Conservation (phyloP, 352 stramenopile genomes). For the Pythium aphanidermatum region DNA sequence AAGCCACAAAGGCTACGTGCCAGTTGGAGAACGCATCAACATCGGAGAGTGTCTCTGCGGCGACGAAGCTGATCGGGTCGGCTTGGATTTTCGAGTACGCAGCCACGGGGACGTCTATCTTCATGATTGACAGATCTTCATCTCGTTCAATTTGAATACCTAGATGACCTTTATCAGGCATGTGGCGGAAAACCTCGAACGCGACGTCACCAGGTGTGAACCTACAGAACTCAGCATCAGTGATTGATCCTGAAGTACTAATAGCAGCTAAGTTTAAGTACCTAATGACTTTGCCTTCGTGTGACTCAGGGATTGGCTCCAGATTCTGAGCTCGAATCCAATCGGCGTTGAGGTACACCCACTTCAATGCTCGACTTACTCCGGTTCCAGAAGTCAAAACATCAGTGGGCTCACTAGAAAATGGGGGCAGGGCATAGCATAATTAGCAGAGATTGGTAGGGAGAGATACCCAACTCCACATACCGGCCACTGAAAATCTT, state of each 20-base stretch:
- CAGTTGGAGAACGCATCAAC: conserved; percentile 80
- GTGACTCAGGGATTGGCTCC: conserved; percentile 28
- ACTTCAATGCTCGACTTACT: conserved; percentile 77
- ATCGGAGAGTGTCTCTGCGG: conserved; percentile 75
- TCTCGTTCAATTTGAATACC: conserved; percentile 53
- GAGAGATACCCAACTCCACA: neutral
- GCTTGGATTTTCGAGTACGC: conserved; percentile 79
- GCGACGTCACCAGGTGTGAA: conserved; percentile 49
- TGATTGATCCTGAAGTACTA: too few species aligned
- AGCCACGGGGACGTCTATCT: conserved; percentile 51
- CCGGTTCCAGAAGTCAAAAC: conserved; percentile 60
- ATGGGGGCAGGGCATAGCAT: neutral
- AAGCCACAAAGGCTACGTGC: conserved; percentile 66
- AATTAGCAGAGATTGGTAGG: neutral
- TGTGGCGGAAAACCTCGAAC: conserved; percentile 83
- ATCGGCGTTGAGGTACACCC: conserved; percentile 81
- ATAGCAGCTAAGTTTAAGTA: too few species aligned
- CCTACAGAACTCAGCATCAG: too few species aligned
- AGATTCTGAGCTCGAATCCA: conserved; percentile 78
- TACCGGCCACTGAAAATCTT: conserved; percentile 70
- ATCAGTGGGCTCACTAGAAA: conserved; percentile 51
- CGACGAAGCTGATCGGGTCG: conserved; percentile 86
- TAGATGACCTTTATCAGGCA: conserved; percentile 74
- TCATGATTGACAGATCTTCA: conserved; percentile 46
- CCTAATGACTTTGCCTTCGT: conserved; percentile 26